These are phyloP conservation scores for Aureobasidium sp. DNA, from an alignment of 2,329 filamentous ascomycete species.

Conservation along the genomic window DNA sequence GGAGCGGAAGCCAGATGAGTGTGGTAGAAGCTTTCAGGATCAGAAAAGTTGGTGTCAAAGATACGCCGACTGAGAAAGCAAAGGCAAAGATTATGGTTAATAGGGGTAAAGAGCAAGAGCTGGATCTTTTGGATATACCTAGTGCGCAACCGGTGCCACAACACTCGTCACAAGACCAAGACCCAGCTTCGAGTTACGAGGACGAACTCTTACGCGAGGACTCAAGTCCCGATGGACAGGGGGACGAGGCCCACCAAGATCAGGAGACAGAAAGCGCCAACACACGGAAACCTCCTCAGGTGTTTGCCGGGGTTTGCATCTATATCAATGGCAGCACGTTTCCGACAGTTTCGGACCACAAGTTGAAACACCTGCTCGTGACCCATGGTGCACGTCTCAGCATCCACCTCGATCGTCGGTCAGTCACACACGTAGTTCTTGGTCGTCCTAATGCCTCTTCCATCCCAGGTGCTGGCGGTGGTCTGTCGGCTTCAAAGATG, in stretches of 20 bases:
- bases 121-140: conserved; percentile 1
- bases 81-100: conserved; percentile 19
- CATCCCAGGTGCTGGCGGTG: conserved; percentile 57
- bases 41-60: conserved; percentile 11
- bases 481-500: conserved; percentile 68
- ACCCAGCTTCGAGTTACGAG: background rate
- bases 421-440: conserved; percentile 80
- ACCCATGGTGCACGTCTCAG: conserved; percentile 67
- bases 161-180: background rate
- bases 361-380: conserved; percentile 69
- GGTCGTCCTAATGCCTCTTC: conserved; percentile 46
- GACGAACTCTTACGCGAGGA: background rate
- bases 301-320: conserved; percentile 64
- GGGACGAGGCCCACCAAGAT: background rate
- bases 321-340: conserved; percentile 85
- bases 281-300: conserved; percentile 18
- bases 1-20: conserved; percentile 40
- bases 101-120: conserved; percentile 14
- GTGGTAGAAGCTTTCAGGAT: conserved; percentile 27
- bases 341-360: conserved; percentile 76
- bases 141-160: background rate
- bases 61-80: conserved; percentile 5
- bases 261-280: background rate
- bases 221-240: background rate
- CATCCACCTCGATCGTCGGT: conserved; percentile 61